phyloP scores from a whole-genome alignment of 73 alveolate genomes.

The Stentor coeruleus region DNA sequence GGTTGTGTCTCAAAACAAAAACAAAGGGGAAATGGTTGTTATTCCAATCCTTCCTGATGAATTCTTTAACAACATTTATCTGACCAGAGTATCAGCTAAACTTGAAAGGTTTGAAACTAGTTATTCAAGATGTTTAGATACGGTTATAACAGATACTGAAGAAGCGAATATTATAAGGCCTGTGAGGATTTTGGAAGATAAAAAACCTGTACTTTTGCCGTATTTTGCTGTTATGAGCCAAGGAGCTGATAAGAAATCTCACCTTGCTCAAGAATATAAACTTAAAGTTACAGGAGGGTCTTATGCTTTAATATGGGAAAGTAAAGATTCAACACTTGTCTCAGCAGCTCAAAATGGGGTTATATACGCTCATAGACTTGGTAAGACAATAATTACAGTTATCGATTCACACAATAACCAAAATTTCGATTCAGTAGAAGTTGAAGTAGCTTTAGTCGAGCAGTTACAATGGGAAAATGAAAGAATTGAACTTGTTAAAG shows the following conservation, averaged over 20 bases:
- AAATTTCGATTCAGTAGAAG: constrained; percentile 33
- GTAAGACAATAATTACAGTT: constrained; percentile 37
- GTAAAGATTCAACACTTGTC: constrained; percentile 35
- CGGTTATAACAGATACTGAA: constrained; percentile 31
- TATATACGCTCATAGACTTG: constrained; percentile 44
- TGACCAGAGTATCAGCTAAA: constrained; percentile 17
- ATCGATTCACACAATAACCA: constrained; percentile 42
- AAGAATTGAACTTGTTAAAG: constrained; percentile 11
- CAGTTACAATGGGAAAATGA: background rate
- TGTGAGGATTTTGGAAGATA: constrained; percentile 50
- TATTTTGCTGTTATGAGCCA: constrained; percentile 31
- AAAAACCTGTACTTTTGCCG: constrained; percentile 56
- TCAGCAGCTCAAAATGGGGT: constrained; percentile 35
- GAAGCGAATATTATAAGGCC: constrained; percentile 43
- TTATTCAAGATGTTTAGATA: background rate
- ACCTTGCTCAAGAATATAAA: constrained; percentile 34
- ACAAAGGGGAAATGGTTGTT: background rate
- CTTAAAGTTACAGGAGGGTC: constrained; percentile 59
- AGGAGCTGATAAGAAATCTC: constrained; percentile 31
- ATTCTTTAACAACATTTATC: constrained; percentile 11
- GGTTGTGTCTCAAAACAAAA: background rate
- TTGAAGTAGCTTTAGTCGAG: constrained; percentile 45
- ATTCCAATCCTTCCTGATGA: background rate
- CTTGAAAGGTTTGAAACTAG: constrained; percentile 17
- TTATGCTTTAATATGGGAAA: constrained; percentile 44